phyloP scores from a whole-genome alignment of 495 filamentous ascomycete species.

The Penicillium longicatenatum region DNA sequence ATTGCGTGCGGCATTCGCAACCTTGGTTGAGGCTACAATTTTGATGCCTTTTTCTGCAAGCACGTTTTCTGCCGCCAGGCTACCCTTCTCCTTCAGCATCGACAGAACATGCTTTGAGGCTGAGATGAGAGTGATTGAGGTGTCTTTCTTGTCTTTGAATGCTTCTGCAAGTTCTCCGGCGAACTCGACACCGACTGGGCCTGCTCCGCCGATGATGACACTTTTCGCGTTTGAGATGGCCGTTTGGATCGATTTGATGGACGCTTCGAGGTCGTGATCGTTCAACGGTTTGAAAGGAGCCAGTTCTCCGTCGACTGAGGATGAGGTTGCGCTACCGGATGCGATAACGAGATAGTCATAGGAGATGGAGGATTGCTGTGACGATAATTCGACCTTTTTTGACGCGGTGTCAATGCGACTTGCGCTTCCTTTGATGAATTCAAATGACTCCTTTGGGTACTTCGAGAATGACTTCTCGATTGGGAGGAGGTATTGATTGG shows the following conservation, averaged over 20 bases:
- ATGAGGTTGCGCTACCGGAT: constrained; percentile 7
- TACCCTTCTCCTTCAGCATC: background rate
- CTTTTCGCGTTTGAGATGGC: constrained; percentile 6
- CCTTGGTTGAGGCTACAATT: background rate
- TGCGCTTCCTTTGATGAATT: constrained; percentile 13
- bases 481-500: constrained; percentile 9
- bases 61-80: background rate
- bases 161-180: constrained; percentile 14
- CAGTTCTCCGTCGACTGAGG: constrained; percentile 1
- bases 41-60: background rate
- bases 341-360: constrained; percentile 16
- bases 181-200: constrained; percentile 14
- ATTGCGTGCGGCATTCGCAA: background rate
- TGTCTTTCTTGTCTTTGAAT: background rate
- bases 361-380: background rate
- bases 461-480: constrained; percentile 7
- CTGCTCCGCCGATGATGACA: constrained; percentile 12
- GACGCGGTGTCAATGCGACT: constrained; percentile 8
- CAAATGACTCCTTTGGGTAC: constrained; percentile 10
- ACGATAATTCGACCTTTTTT: background rate
- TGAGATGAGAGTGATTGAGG: background rate
- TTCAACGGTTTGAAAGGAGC: constrained; percentile 10
- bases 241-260: constrained; percentile 4
- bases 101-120: background rate
- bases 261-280: constrained; percentile 8